phyloP scores from a whole-genome alignment of 805 yeast genomes.

The Hanseniaspora valbyensis region DNA sequence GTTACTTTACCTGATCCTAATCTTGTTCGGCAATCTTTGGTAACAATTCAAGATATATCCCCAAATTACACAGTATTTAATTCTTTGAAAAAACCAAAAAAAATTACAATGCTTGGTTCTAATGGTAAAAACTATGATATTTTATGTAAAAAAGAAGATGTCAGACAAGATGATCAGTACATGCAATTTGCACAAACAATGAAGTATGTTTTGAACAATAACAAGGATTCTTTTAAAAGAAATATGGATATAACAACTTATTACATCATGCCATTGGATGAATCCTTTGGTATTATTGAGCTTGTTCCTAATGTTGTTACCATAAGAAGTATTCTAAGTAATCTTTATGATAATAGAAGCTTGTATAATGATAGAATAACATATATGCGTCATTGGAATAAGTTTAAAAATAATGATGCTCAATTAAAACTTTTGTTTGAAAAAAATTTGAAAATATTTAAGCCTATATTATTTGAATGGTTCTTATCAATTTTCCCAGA shows the following conservation, averaged over 20 bases:
- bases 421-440: constrained; percentile 4
- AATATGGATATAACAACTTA: constrained; percentile 64
- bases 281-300: constrained; percentile 81
- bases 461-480: constrained; percentile 78
- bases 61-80: constrained; percentile 57
- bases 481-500: constrained; percentile 80
- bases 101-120: constrained; percentile 62
- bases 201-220: constrained; percentile 56
- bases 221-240: constrained; percentile 63
- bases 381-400: constrained; percentile 14
- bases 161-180: constrained; percentile 87
- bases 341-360: constrained; percentile 35
- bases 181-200: constrained; percentile 82
- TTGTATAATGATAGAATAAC: constrained; percentile 25
- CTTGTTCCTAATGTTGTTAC: constrained; percentile 73
- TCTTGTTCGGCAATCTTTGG: not conserved
- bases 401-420: constrained; percentile 18
- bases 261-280: constrained; percentile 80
- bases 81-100: constrained; percentile 81
- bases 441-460: constrained; percentile 26
- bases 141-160: constrained; percentile 82
- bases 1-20: constrained; percentile 45
- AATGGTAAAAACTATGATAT: constrained; percentile 65
- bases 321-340: constrained; percentile 47
- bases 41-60: constrained; percentile 34